Conservation (phyloP, 2,329 filamentous ascomycete species). For the Cladosporium sp. region DNA sequence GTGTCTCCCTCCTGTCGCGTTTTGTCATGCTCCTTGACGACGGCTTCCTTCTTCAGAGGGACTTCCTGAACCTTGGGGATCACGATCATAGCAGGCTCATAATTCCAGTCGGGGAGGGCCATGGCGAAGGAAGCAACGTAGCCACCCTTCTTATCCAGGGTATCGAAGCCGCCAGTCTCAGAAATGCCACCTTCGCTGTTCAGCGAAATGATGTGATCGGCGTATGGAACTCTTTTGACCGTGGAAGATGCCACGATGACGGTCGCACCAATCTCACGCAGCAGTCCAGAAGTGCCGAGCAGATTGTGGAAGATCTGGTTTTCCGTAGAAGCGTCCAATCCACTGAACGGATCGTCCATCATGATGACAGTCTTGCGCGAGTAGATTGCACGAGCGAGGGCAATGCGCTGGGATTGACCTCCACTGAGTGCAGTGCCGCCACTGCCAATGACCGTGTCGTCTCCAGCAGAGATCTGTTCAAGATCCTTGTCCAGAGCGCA, state of each 20-base stretch:
- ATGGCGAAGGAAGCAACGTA: slow-evolving; percentile 13
- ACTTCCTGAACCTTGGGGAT: neutral
- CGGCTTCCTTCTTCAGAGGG: slow-evolving; percentile 2
- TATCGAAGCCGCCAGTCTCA: slow-evolving; percentile 36
- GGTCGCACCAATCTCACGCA: slow-evolving; percentile 38
- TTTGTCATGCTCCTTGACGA: slow-evolving; percentile 35
- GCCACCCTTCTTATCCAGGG: slow-evolving; percentile 16
- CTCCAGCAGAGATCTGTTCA: slow-evolving; percentile 36
- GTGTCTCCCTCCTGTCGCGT: slow-evolving; percentile 41
- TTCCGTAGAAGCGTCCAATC: slow-evolving; percentile 48
- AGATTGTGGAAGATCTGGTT: slow-evolving; percentile 46
- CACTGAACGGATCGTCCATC: slow-evolving; percentile 51
- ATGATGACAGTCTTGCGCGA: slow-evolving; percentile 45
- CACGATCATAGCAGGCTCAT: neutral
- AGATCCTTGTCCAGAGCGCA: slow-evolving; percentile 37
- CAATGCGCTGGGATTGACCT: slow-evolving; percentile 46
- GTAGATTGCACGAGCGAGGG: slow-evolving; percentile 51
- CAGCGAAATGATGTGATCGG: slow-evolving; percentile 42
- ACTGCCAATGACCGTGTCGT: slow-evolving; percentile 47
- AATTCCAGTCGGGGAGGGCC: slow-evolving; percentile 3
- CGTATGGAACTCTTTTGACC: slow-evolving; percentile 26
- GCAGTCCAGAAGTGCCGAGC: slow-evolving; percentile 43
- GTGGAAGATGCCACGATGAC: slow-evolving; percentile 39
- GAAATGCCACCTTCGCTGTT: slow-evolving; percentile 25
- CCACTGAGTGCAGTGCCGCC: slow-evolving; percentile 50